phyloP scores from a whole-genome alignment of 176 grass and related monocot genomes.

The Musa acuminata region DNA sequence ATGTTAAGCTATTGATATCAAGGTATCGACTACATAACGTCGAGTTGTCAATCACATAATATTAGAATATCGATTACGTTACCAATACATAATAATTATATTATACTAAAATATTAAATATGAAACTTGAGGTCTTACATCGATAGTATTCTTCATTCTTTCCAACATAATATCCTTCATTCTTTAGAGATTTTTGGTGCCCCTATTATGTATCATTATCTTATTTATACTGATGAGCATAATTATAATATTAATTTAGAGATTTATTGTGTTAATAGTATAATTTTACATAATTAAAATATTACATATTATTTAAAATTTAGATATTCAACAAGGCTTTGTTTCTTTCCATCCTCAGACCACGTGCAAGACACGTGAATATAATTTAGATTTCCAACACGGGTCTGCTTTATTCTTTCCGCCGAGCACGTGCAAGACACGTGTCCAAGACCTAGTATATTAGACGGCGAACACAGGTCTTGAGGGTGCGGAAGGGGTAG shows the following conservation, averaged over 20 bases:
- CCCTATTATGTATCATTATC: too few relatives aligned
- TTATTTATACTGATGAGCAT: too few relatives aligned
- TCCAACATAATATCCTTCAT: too few relatives aligned
- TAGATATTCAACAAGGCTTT: neutral
- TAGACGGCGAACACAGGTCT: neutral
- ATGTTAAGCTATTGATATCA: too few relatives aligned
- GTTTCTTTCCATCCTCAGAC: neutral
- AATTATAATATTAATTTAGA: too few relatives aligned
- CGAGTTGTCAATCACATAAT: too few relatives aligned
- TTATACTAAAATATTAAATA: too few relatives aligned
- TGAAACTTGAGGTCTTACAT: too few relatives aligned
- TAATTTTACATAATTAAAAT: neutral
- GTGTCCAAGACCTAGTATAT: neutral
- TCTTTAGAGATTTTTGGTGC: too few relatives aligned
- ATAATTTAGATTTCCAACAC: neutral
- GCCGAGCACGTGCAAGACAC: neutral
- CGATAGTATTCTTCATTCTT: too few relatives aligned
- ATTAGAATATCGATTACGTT: too few relatives aligned
- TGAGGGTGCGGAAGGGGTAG: neutral
- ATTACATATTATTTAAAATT: neutral
- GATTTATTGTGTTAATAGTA: neutral
- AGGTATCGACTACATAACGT: fast-evolving
- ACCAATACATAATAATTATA: too few relatives aligned
- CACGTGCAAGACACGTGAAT: neutral
- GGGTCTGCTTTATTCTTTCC: neutral